phyloP scores from a whole-genome alignment of 164 flowering plant genomes.

The Vitis labrusca region DNA sequence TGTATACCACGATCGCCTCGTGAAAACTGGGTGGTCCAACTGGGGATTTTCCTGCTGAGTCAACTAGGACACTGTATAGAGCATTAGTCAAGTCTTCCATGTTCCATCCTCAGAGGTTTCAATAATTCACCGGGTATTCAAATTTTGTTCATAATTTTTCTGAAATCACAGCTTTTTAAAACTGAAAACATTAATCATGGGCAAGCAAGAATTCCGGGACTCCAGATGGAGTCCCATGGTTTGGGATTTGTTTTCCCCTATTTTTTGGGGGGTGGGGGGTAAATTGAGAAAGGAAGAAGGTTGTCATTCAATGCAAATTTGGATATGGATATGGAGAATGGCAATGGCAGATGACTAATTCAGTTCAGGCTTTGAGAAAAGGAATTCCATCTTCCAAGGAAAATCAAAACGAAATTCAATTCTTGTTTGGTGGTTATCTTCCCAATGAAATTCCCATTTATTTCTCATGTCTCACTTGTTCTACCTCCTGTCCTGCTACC shows the following conservation, averaged over 20 bases:
- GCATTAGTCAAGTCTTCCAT: too few relatives aligned
- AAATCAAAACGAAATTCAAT: background rate
- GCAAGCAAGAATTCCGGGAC: background rate
- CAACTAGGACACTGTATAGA: too few relatives aligned
- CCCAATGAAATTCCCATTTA: conserved; percentile 14
- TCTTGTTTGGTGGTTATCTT: conserved; percentile 3
- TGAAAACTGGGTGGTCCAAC: too few relatives aligned
- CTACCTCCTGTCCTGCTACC: too few relatives aligned
- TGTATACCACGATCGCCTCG: too few relatives aligned
- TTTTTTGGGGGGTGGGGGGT: background rate
- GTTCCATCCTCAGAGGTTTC: too few relatives aligned
- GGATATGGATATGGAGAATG: background rate
- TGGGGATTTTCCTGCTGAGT: too few relatives aligned
- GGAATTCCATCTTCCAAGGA: conserved; percentile 17
- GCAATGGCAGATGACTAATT: background rate
- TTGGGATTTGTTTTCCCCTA: background rate
- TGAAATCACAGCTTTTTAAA: too few relatives aligned
- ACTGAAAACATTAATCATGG: background rate
- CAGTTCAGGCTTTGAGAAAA: conserved; percentile 22
- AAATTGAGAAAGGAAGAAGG: background rate
- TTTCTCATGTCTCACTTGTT: background rate
- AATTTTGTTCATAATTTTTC: too few relatives aligned
- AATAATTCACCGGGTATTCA: too few relatives aligned
- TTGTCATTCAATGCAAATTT: background rate
- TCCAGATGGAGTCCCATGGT: background rate